Base-by-base conservation (phyloP, 2,329 filamentous ascomycete genomes). In the Alternaria burnsii region DNA sequence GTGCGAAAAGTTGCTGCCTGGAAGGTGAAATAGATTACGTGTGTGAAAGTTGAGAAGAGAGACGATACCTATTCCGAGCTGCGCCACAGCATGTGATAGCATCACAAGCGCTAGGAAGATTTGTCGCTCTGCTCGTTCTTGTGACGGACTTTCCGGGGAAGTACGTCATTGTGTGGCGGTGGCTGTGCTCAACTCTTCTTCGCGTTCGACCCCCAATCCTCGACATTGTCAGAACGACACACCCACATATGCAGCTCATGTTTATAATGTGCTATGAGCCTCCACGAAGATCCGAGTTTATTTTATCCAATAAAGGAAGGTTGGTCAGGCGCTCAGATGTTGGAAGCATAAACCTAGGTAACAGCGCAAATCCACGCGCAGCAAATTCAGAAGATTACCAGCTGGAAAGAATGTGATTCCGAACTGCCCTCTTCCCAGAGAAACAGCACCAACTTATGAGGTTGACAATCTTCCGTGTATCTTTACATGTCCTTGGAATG, bases 1-100 rank as follows among this genome's bases (percentile, higher is more conserved):
- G 61, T 55, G 65, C 65, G 47, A 50, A 67, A 75, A 58, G 69
- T 69, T 76, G 74, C 63, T 74, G 73, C 74, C 74, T 76, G 63
- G 71, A 58, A 44, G 43, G 44, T 32, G 58, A 57, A 59, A 47
- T 61, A 54, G 60, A 32, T 47, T 71, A 71, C 66, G 69, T 66
- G 63, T 69, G 48, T 59, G 6, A 28, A 20, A 42, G 24, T 52
- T 28, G 7, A 52, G 46, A 41, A 41, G 53, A 65, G 63, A 67
- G 68, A 75, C 63, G 68, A 70, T 65, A 67, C 60, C 44, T 61
- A 50, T 30, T 43, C 14, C 26, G 7, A 34, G 36, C 62, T 68
- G 67, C 66, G 71, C 70, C 72, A 71, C 69, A 65, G 59, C 68
- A 69, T 71, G 70, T 75, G 71, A 72, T 61, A 38, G 43, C 7